Base-by-base conservation (phyloP, 352 stramenopile species). In the Pythium utonaiense region DNA sequence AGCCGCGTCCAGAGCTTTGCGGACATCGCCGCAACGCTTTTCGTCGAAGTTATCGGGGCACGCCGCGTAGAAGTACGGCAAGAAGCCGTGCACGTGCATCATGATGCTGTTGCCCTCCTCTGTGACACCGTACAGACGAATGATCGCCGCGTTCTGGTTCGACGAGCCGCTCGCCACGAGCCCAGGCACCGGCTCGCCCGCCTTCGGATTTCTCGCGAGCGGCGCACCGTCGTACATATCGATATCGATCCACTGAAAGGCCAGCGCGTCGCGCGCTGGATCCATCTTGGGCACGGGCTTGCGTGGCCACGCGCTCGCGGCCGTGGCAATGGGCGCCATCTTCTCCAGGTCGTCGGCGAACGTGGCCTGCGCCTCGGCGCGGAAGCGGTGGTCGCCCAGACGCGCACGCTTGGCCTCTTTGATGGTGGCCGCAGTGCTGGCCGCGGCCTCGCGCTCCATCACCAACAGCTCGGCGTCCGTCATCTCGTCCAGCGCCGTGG, bases 221-320 rank as follows among this genome's bases (percentile, higher is more conserved):
- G 95, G 91, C 30, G 80, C 55, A 3, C 95, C 96, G 19, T 95
- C 81, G 49, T 98, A 97, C 88, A 99, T 98, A 75, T 99, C 97
- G 56, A 99, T 98, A 67, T 99, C 97, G 49, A 99, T 90, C 96
- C 97, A 99, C 77, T 99, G 96, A 59, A 99, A 92, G 6, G 77
- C 66, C 36, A 92, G 50, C 13, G 68, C 60, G 48, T 83, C 71
- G 41, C 53, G 41, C 10, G 24, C 30, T 10, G 79, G 69, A 44
- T 90, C 66, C 24, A 86, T 28, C 13, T 66, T 52, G 3, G 31
- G 47, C 51, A 89, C 45, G 6, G 74, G 57, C 49, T 73, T 77
- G 33, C 83, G 80, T 38, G 73, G 78, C 83, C 80, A 91, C 55
- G 81, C 64, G 34, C 66, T 86, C 57, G 80, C 80, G 50, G 85